Conservation (phyloP, 305 asterid species). For the Fraxinus sp. region DNA sequence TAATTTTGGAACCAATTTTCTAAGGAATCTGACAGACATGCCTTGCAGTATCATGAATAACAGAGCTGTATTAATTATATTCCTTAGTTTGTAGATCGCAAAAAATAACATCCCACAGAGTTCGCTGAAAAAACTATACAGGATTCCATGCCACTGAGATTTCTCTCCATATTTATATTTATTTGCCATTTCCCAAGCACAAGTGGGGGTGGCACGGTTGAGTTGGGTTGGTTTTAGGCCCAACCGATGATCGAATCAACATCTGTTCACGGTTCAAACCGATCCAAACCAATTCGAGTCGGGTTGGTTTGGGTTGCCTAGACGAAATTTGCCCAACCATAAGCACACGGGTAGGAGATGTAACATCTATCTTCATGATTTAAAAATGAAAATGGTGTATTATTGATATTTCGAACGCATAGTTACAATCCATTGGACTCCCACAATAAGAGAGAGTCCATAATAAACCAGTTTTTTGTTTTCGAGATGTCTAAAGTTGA, state of each 20-base stretch:
- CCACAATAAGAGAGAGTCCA: not conserved
- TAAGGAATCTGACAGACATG: slow-evolving; percentile 68
- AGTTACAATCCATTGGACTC: not conserved
- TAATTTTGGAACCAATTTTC: slow-evolving; percentile 36
- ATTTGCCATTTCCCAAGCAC: slow-evolving; percentile 19
- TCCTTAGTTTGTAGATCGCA: slow-evolving; percentile 28
- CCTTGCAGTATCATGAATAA: slow-evolving; percentile 41
- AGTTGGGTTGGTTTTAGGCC: not conserved
- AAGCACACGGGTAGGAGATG: slow-evolving; percentile 27
- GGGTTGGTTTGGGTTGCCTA: not conserved
- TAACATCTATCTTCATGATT: not conserved
- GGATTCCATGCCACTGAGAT: slow-evolving; percentile 34
- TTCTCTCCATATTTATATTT: slow-evolving; percentile 16
- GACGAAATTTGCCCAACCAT: not conserved
- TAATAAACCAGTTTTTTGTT: not conserved
- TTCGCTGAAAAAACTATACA: not conserved
- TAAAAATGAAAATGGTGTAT: not conserved
- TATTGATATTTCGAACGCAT: not conserved
- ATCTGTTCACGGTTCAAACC: not conserved
- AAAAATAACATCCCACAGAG: slow-evolving; percentile 27
- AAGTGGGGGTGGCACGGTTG: slow-evolving; percentile 1
- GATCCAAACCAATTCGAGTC: not conserved
- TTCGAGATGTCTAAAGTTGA: not conserved
- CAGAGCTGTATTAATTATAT: slow-evolving; percentile 43
- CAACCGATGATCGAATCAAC: not conserved